Conservation (phyloP, 352 stramenopile species). For the Phytophthora meadii region DNA sequence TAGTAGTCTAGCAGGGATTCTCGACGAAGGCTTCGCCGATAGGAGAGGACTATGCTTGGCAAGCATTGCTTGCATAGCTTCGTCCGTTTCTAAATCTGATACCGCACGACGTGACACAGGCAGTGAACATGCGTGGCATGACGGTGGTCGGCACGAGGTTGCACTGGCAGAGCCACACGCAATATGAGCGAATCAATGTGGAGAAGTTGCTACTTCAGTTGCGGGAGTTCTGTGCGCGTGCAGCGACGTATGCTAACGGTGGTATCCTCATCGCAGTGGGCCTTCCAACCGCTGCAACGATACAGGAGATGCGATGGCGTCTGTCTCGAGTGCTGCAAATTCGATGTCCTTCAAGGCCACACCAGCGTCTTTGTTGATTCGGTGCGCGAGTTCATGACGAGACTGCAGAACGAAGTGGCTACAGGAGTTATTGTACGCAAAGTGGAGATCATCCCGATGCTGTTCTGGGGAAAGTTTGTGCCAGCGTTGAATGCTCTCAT, state of each 20-base stretch:
- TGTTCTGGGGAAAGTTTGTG: constrained; percentile 94
- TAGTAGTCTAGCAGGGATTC: too few relatives aligned
- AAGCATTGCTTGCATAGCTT: too few relatives aligned
- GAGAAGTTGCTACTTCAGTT: constrained; percentile 45
- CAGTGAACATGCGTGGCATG: constrained; percentile 23
- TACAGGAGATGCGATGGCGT: background rate
- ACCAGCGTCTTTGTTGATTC: constrained; percentile 42
- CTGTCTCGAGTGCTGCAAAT: constrained; percentile 4
- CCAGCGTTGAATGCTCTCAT: constrained; percentile 94
- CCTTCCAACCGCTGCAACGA: constrained; percentile 29
- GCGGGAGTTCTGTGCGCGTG: constrained; percentile 47
- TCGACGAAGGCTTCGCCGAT: too few relatives aligned
- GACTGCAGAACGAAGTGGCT: constrained; percentile 33
- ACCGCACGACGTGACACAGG: constrained; percentile 19
- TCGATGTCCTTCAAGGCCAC: constrained; percentile 24
- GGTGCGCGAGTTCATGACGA: constrained; percentile 40
- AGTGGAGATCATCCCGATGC: constrained; percentile 85
- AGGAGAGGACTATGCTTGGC: too few relatives aligned
- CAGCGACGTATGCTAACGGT: constrained; percentile 48
- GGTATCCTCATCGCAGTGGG: constrained; percentile 60
- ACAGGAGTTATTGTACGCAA: constrained; percentile 10
- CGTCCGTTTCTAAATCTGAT: constrained; percentile 33
- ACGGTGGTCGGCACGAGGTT: constrained; percentile 59
- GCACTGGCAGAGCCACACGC: constrained; percentile 68
- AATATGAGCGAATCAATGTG: constrained; percentile 39